phyloP scores from a whole-genome alignment of 1,284 basidiomycete species.

The Malassezia arunalokei region DNA sequence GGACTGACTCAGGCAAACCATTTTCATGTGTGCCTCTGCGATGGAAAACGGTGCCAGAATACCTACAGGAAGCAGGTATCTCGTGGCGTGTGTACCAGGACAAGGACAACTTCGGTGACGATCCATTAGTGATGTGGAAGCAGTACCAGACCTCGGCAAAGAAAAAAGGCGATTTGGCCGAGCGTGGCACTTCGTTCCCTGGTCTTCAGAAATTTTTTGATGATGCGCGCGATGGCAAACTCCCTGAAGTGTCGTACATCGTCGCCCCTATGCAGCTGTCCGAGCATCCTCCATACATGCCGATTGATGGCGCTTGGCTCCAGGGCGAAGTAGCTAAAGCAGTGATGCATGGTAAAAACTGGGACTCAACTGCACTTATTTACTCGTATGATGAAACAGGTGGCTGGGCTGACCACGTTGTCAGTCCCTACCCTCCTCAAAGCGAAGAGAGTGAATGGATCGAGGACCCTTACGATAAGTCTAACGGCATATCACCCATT shows the following conservation, averaged over 20 bases:
- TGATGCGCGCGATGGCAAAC: conserved; percentile 25
- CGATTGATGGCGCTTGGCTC: conserved; percentile 29
- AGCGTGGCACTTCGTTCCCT: conserved; percentile 15
- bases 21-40: conserved; percentile 21
- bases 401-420: conserved; percentile 34
- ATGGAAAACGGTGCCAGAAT: conserved; percentile 36
- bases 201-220: conserved; percentile 27
- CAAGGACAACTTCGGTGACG: conserved; percentile 27
- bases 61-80: conserved; percentile 22
- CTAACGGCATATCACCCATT: conserved; percentile 17
- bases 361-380: conserved; percentile 24
- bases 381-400: conserved; percentile 39
- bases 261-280: conserved; percentile 30
- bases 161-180: conserved; percentile 16
- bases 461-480: conserved; percentile 24
- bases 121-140: conserved; percentile 15
- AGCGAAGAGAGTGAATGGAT: conserved; percentile 25
- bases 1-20: conserved; percentile 9
- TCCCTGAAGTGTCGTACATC: conserved; percentile 34
- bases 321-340: conserved; percentile 31
- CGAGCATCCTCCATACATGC: conserved; percentile 32
- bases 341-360: conserved; percentile 23
- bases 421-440: conserved; percentile 11
- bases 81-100: conserved; percentile 28
- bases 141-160: conserved; percentile 18